Percentiles rank a stretch among this genome's conserved stretches.
Conservation (phyloP, 441 rosid genomes). For the Monsonia emarginata region DNA sequence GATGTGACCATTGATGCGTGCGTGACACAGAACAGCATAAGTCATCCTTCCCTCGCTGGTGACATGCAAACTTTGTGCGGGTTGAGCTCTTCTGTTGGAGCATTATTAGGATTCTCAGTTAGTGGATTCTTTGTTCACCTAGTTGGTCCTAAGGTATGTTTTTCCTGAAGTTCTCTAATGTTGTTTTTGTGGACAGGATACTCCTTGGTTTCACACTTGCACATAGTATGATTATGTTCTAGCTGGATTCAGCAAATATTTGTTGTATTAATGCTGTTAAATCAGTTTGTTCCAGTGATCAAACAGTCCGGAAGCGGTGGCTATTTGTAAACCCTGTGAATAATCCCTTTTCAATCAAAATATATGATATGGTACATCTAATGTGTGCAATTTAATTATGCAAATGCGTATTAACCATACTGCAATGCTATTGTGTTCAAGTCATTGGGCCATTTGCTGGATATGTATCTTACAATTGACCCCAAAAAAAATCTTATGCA, state of each 20-base stretch:
- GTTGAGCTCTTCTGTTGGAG: slow-evolving; percentile 64
- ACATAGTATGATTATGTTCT: no score
- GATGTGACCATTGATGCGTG: slow-evolving; percentile 99
- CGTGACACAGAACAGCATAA: slow-evolving; percentile 74
- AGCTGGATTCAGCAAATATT: no score
- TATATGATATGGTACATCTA: no score
- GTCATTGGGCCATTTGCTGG: no score
- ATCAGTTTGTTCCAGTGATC: no score
- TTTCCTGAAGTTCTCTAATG: background rate
- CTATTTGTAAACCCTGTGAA: no score
- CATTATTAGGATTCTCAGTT: slow-evolving; percentile 58
- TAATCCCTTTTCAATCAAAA: no score
- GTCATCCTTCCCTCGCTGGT: slow-evolving; percentile 69
- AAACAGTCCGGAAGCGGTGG: no score
- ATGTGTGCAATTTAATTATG: no score
- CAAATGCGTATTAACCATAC: no score
- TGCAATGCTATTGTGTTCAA: no score
- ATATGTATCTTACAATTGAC: background rate
- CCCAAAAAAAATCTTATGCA: slow-evolving; percentile 5
- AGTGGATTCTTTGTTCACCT: slow-evolving; percentile 83
- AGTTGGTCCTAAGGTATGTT: slow-evolving; percentile 71
- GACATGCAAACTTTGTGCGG: slow-evolving; percentile 95
- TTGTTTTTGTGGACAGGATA: background rate
- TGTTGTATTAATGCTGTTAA: no score
- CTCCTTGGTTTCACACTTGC: background rate